Base-by-base conservation (phyloP, 192 early-diverging fungal genomes). In the Spinellus fusiger region DNA sequence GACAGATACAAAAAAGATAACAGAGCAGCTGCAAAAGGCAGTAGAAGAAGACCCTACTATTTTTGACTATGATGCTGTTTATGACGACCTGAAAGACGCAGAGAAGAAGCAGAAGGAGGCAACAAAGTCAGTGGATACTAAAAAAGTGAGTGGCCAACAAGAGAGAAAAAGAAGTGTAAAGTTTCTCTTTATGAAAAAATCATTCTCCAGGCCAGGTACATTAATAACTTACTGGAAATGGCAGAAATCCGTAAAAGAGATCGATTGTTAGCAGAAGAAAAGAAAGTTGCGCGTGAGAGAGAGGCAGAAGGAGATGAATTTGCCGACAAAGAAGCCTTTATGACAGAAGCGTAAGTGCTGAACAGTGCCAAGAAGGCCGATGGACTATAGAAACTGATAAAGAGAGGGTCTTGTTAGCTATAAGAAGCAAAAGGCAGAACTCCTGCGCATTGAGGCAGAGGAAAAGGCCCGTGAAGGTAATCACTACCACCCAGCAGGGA, bases 31-130 rank as follows among this genome's bases (percentile, higher is more conserved):
- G n/a, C 64, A 76, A 49, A 70, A 79, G 60, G 88, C 89, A 8
- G 63, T 92, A 1, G 78, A 80, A 29, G 77, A 89, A 64, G 88
- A 92, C 61, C 68, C 88, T 10, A 82, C 66, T 46, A 76, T 86
- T 2, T 92, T 87, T 74, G 88, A 90, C 56, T 92, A 92, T 63
- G 89, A 92, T 62, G 86, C 71, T 9, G 83, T 84, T 1, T 92
- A 88, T 65, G 89, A 92, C 49, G 77, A 80, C 49, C 64, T 90
- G 29, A 90, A 90, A 56, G 73, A 71, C 18, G 75, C 59, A 0
- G 86, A 88, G 37, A 71, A 64, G 12, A 69, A 75, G 0, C 68
- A 78, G 58, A 73, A 77, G 58, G 72, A 77, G 49, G 66, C 75
- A 25, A 64, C 72, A 18, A 84, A 86, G 31, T 65, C 77, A 9